Percentiles rank a stretch among this genome's conserved stretches.
phyloP scores from a whole-genome alignment of 495 filamentous ascomycete species.

The Darksidea phi region DNA sequence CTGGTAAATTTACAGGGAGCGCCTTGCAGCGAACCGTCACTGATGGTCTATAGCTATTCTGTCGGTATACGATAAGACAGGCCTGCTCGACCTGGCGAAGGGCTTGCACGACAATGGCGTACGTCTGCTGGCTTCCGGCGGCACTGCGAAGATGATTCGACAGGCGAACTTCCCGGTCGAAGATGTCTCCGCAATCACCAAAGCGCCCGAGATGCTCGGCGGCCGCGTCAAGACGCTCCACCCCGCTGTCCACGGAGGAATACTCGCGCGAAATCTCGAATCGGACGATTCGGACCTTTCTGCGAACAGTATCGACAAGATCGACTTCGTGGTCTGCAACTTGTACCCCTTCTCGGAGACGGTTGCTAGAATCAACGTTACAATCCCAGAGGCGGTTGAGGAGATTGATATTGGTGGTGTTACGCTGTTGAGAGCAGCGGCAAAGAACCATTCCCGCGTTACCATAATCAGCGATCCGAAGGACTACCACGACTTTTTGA shows the following conservation, averaged over 20 bases:
- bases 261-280: conserved; percentile 86
- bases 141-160: conserved; percentile 90
- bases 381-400: conserved; percentile 91
- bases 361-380: conserved; percentile 93
- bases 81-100: conserved; percentile 91
- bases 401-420: conserved; percentile 97
- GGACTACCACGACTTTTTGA: conserved; percentile 91
- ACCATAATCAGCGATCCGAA: conserved; percentile 90
- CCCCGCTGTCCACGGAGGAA: conserved; percentile 56
- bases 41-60: conserved; percentile 66
- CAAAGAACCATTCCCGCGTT: conserved; percentile 94
- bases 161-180: conserved; percentile 93
- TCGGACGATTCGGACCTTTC: conserved; percentile 95
- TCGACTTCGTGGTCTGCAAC: conserved; percentile 98
- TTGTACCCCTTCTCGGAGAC: conserved; percentile 98
- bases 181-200: conserved; percentile 96
- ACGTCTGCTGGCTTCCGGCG: conserved; percentile 87
- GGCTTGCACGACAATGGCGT: conserved; percentile 88
- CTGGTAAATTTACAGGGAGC: conserved; percentile 9
- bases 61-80: conserved; percentile 98
- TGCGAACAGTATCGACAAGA: conserved; percentile 94
- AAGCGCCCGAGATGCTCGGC: conserved; percentile 96
- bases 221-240: conserved; percentile 97
- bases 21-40: neutral
- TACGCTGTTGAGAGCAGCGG: conserved; percentile 90